Evolutionary conservation across 2,329 filamentous ascomycete genomes (phyloP), one percentile per base, ranked within the genome.

Genomic region (Botrytis medusae): DNA sequence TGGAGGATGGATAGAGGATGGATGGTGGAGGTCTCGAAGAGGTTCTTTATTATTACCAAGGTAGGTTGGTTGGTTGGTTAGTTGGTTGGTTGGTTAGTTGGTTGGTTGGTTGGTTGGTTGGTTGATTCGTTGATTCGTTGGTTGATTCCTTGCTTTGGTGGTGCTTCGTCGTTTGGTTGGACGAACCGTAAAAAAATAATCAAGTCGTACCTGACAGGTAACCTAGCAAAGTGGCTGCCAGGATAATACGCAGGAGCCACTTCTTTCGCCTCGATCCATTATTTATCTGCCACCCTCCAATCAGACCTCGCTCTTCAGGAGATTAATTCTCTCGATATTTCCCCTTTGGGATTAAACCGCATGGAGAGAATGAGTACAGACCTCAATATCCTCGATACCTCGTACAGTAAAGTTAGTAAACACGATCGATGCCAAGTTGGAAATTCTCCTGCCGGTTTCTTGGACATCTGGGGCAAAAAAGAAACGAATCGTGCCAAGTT

Each of bases 391-490:
- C n/a, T n/a, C n/a, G n/a, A 54, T 2, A 54, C 25, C 51, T 57
- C 51, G 51, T 57, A 57, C 14, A 29, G 51, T n/a, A 54, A 54
- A 54, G 48, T n/a, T 14, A 54, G 48, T 0, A 14, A 61, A 37
- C 59, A 61, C 32, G 32, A 54, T 54, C 48, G 48, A 61, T 62
- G 60, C 60, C 37, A 62, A 62, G 60, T 16, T 2, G 25, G 37
- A 18, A 62, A 54, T 62, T 62, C 34, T 42, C 34, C 60, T 62
- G 60, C 32, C 32, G 60, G 25, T 40, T 63, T 63, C 60, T 42
- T 63, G 60, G 60, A 42, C 8, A 42, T 60, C 57, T 60, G 60
- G 60, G 60, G 25, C 60, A 63, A 63, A 42, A 29, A 63, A 29
- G 37, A 10, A 42, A 18, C 22, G 37, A 60, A 40, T 62, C 37